Percentiles rank a stretch among this genome's conserved stretches.
Conservation (phyloP, 768 basidiomycete species). For the Boletus sensibilis region DNA sequence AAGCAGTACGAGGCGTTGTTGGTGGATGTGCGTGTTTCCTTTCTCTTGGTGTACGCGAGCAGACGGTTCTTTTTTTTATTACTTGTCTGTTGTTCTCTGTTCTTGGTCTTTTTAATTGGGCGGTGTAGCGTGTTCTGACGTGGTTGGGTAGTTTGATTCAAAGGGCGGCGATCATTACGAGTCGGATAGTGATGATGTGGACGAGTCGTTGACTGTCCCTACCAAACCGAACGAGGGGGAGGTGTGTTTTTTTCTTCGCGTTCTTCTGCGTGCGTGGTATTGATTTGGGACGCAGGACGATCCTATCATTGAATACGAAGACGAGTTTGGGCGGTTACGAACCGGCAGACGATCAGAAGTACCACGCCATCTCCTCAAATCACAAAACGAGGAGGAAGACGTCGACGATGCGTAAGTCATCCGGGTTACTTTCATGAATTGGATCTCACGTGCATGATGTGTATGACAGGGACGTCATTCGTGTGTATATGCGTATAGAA, state of each 20-base stretch:
- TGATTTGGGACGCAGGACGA: slow-evolving; percentile 50
- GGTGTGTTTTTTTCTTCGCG: slow-evolving; percentile 26
- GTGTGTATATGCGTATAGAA: slow-evolving; percentile 33
- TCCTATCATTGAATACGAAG: slow-evolving; percentile 80
- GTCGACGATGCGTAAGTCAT: slow-evolving; percentile 56
- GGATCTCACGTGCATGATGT: slow-evolving; percentile 4
- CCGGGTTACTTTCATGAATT: background rate
- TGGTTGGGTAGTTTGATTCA: slow-evolving; percentile 57
- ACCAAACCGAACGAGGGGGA: slow-evolving; percentile 38
- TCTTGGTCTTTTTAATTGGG: background rate
- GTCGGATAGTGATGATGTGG: slow-evolving; percentile 73
- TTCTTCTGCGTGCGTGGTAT: background rate
- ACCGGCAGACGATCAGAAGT: slow-evolving; percentile 72
- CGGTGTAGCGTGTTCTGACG: background rate
- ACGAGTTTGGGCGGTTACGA: slow-evolving; percentile 81
- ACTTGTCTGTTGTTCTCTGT: background rate
- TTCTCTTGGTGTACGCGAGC: background rate
- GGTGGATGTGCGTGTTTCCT: slow-evolving; percentile 63
- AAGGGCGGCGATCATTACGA: slow-evolving; percentile 54
- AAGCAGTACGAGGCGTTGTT: slow-evolving; percentile 68
- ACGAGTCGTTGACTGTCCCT: slow-evolving; percentile 72
- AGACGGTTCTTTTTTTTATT: background rate
- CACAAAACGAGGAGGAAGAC: slow-evolving; percentile 40
- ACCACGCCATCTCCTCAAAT: slow-evolving; percentile 58
- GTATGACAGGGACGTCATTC: slow-evolving; percentile 54